Base-by-base conservation (phyloP, 371 early-diverging fungal species). In the Umbelopsis sp. region DNA sequence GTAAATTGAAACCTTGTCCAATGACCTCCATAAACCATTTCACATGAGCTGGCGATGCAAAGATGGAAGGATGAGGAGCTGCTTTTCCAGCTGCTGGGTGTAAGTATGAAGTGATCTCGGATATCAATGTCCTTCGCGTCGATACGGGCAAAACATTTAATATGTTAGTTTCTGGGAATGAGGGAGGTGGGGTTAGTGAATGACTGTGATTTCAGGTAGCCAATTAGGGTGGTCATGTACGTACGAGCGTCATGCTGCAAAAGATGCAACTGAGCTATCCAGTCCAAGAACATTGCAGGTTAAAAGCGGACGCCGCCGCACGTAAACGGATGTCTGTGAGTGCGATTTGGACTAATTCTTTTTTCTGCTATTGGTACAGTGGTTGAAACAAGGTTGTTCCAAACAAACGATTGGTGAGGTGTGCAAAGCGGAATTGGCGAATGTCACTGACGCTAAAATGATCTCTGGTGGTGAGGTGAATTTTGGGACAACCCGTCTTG, bases 21-120 rank as follows among this genome's bases (percentile, higher is more conserved):
- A 94, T 73, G 6, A 93, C 87, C 75, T 93, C 93, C 93, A 93
- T 92, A 52, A 84, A 87, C 93, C 93, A 95, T 65, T 82, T 81
- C 32, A 95, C 92, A 75, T 95, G 95, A 9, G 89, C 86, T 32
- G 86, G 86, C 8, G 90, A 87, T 20, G 80, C 70, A 63, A 90
- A 85, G 35, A 88, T 74, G 50, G 77, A 73, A n/a, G 82, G 80
- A 72, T 87, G 87, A 64, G 82, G 81, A 44, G 72, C 66, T 51
- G 65, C 72, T 65, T 81, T 80, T 65, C 75, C 74, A 37, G 75
- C 65, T 4, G 75, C 48, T 48, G 86, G 84, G 29, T 84, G 74
- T 22, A 87, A 72, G 67, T 79, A 88, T 14, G 85, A 76, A 12
- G 89, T 91, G 57, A 90, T 84, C 73, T 90, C 89, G 41, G 80